phyloP scores from a whole-genome alignment of 2,329 filamentous ascomycete species.

The Aspergillus terreus region DNA sequence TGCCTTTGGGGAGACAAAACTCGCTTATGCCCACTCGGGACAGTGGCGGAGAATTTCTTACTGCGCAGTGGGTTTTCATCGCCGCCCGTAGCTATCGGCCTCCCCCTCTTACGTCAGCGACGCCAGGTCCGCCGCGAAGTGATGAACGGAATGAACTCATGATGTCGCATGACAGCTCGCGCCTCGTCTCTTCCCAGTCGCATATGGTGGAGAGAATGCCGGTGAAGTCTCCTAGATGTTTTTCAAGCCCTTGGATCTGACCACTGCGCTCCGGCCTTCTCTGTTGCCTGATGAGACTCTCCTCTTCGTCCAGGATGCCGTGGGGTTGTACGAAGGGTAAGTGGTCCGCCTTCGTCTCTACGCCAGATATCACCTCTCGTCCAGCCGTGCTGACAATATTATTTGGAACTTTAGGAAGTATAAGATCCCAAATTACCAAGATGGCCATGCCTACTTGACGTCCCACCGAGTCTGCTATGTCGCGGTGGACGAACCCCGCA shows the following conservation, averaged over 20 bases:
- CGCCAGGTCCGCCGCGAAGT: not conserved
- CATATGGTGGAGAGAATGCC: constrained; percentile 17
- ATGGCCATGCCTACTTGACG: constrained; percentile 93
- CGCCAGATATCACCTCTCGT: too few relatives aligned
- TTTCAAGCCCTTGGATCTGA: constrained; percentile 91
- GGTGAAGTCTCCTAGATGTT: constrained; percentile 72
- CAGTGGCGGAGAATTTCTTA: constrained; percentile 7
- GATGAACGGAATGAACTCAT: not conserved
- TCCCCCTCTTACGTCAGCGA: constrained; percentile 10
- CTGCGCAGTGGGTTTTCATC: not conserved
- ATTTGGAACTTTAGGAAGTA: constrained; percentile 63
- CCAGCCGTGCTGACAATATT: not conserved
- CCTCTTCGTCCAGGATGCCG: constrained; percentile 94
- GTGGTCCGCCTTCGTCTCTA: constrained; percentile 28
- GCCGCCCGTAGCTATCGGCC: constrained; percentile 6
- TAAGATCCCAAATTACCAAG: constrained; percentile 90
- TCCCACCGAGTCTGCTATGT: constrained; percentile 96
- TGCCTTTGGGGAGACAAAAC: not conserved
- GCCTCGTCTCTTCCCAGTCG: constrained; percentile 7
- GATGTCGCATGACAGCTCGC: not conserved
- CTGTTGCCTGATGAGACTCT: constrained; percentile 91
- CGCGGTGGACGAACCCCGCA: constrained; percentile 79
- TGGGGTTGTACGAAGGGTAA: constrained; percentile 96
- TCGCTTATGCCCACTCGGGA: too few relatives aligned
- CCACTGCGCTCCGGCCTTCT: constrained; percentile 88